These are phyloP conservation scores for Hypoxylon sp. DNA, from an alignment of 2,329 filamentous ascomycete species.

Conservation along the genomic window DNA sequence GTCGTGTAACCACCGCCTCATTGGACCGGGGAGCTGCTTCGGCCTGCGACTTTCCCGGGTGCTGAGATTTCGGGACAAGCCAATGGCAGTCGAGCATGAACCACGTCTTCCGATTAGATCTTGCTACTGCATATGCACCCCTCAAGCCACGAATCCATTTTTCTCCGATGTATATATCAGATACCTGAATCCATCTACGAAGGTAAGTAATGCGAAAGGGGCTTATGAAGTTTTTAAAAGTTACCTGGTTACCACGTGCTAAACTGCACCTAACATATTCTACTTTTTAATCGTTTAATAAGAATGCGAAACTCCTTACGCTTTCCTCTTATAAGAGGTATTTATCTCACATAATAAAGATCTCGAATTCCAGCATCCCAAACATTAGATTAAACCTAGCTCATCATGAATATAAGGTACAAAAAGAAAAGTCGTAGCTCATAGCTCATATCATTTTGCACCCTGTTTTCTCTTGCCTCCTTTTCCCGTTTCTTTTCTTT, in stretches of 20 bases:
- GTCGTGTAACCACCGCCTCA: constrained; percentile 3
- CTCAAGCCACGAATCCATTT: constrained; percentile 10
- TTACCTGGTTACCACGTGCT: not conserved
- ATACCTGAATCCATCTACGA: not conserved
- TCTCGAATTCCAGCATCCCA: constrained; percentile 1
- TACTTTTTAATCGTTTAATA: not conserved
- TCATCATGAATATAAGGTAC: constrained; percentile 21
- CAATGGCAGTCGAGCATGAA: constrained; percentile 16
- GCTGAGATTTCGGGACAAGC: constrained; percentile 17
- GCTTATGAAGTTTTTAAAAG: not conserved
- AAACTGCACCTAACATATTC: not conserved
- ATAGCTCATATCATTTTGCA: constrained; percentile 28
- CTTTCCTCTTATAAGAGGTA: not conserved
- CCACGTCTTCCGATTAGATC: constrained; percentile 24
- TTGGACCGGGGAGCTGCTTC: constrained; percentile 16
- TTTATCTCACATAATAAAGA: not conserved
- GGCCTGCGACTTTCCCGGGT: constrained; percentile 7
- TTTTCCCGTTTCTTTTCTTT: constrained; percentile 15
- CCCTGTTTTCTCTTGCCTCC: constrained; percentile 7
- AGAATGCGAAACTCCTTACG: not conserved
- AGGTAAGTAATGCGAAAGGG: not conserved
- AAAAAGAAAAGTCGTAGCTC: constrained; percentile 28
- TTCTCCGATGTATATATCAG: constrained; percentile 10
- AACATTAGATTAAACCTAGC: constrained; percentile 26
- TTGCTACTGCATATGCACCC: not conserved